These are phyloP conservation scores for Yamadazyma diddensiae DNA, from an alignment of 1,139 yeast species.

Conservation along the genomic window DNA sequence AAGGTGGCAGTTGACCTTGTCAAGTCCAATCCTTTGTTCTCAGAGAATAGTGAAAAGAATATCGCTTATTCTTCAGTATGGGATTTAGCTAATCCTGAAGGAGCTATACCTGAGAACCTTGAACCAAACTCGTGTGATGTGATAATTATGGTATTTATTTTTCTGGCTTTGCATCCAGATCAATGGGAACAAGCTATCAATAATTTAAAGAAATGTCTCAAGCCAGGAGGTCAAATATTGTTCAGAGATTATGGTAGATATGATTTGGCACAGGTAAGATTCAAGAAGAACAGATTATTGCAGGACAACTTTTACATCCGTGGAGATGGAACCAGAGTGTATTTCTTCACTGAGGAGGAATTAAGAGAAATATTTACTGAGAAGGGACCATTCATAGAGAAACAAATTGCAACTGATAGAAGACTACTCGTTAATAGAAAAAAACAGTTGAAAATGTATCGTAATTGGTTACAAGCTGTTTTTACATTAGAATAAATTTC, in stretches of 20 bases:
- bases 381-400: constrained; percentile 58
- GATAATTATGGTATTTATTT: constrained; percentile 89
- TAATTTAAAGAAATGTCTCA: constrained; percentile 68
- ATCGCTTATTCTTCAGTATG: constrained; percentile 85
- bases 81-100: constrained; percentile 85
- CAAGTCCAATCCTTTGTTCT: constrained; percentile 57
- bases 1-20: constrained; percentile 89
- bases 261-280: constrained; percentile 92
- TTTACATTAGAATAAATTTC: constrained; percentile 35
- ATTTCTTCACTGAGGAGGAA: constrained; percentile 94
- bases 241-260: constrained; percentile 95
- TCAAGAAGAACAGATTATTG: constrained; percentile 80
- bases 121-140: constrained; percentile 83
- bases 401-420: constrained; percentile 84
- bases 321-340: constrained; percentile 97
- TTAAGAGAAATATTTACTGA: constrained; percentile 68
- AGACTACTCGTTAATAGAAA: constrained; percentile 88
- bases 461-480: constrained; percentile 96
- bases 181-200: constrained; percentile 84
- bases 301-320: constrained; percentile 94
- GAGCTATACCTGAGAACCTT: constrained; percentile 76
- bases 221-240: constrained; percentile 88
- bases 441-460: constrained; percentile 88
- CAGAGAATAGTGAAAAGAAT: constrained; percentile 41
- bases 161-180: constrained; percentile 86